Base-by-base conservation (phyloP, 2,329 filamentous ascomycete genomes). In the Alternaria arborescens region DNA sequence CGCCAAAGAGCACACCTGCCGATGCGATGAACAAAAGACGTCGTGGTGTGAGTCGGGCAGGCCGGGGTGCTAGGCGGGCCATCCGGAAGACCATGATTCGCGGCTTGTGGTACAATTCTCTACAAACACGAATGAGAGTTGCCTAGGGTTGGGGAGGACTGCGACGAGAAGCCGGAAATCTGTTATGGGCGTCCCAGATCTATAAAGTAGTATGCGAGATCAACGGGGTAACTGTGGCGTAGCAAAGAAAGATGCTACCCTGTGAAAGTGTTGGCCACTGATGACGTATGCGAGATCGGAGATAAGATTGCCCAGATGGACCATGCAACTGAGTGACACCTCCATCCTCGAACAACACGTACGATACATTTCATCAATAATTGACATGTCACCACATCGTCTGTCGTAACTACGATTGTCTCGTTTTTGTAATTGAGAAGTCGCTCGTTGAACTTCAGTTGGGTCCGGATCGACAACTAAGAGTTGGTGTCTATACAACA, bases 21-120 rank as follows among this genome's bases (percentile, higher is more conserved):
- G 75, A 76, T 55, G 62, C 64, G 43, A 74, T 68, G 38, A 77
- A 53, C 8, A 74, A 46, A 14, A 71, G 55, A 30, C 71, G 68
- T 50, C 66, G 68, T 62, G 61, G 68, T 55, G 71, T 71, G 26
- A 72, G 54, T 18, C 46, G 46, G 22, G 46, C 32, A 16, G 14
- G 20, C 30, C 30, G 32, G 46, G 46, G 46, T 26, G 18, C 32
- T 24, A 50, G n/a, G 46, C 46, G 46, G 46, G 46, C 61, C 3
- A 72, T 61, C 30, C 62, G 53, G 48, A 72, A 67, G 32, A 73
- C 71, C 67, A 71, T 73, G 57, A 30, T 48, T 28, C n/a, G 42
- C 30, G 20, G 20, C 32, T 50, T 50, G 46, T 18, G 24, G 36
- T 10, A 74, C 30, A 87, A 89, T 78, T 18, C n/a, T 38, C 20